These are phyloP conservation scores for Suillus fuscotomentosus DNA, from an alignment of 768 basidiomycete genomes.

Conservation along the genomic window DNA sequence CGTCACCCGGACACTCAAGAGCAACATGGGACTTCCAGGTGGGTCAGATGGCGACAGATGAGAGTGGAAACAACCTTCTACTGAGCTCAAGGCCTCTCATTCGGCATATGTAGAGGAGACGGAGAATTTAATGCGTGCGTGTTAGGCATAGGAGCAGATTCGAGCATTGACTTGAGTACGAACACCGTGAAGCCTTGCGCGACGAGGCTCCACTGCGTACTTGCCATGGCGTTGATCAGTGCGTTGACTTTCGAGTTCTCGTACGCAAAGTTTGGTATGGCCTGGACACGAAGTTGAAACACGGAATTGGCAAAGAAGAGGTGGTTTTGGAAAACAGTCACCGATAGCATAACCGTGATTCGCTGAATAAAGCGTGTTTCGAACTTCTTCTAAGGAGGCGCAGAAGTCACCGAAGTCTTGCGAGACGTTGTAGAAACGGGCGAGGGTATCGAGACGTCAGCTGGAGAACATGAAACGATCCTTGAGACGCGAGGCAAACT, in stretches of 20 bases:
- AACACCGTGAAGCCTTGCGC: not conserved
- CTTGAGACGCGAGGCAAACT: not conserved
- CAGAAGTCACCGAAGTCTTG: not conserved
- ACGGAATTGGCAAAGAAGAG: not conserved
- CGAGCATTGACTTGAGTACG: not conserved
- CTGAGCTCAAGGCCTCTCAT: not conserved
- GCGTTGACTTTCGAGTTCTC: not conserved
- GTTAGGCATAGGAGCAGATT: not conserved
- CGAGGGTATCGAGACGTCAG: not conserved
- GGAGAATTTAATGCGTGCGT: not conserved
- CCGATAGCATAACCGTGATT: not conserved
- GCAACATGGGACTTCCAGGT: not conserved
- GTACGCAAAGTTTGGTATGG: not conserved
- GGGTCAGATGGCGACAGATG: not conserved
- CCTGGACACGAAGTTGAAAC: not conserved
- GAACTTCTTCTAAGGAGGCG: not conserved
- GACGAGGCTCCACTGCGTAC: not conserved
- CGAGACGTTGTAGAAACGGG: not conserved
- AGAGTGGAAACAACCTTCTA: not conserved
- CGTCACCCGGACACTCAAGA: not conserved
- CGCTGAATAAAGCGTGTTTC: not conserved
- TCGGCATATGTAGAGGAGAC: not conserved
- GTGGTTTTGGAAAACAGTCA: not conserved
- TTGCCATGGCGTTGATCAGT: not conserved
- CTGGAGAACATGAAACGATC: not conserved